Evolutionary conservation across 305 asterid species (phyloP), one percentile per base, ranked within the genome.

Genomic region (Solanum hybrid): DNA sequence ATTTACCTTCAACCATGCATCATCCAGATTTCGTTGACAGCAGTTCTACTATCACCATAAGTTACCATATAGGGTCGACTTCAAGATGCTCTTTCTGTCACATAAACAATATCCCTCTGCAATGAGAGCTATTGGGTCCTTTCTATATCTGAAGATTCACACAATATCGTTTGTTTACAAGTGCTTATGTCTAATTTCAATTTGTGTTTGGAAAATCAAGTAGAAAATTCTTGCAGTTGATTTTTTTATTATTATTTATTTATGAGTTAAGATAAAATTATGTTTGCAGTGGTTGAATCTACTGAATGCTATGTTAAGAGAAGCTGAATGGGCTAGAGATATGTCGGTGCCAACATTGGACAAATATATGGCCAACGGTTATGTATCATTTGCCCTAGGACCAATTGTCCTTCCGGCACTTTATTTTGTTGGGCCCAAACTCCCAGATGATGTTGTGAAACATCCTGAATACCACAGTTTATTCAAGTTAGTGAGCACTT

Each of bases 381-480:
- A 92, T 45, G 90, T 92, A 89, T 95, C 99, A 19, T 95, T 95
- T 82, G 99, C 97, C 79, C 92, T 97, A 7, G 99, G 99, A 32
- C 99, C 99, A 36, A 95, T 95, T 64, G 94, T 97, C 89, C 94
- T 97, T 29, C 98, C 99, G 3, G 87, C 95, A 56, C 95, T 97
- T 79, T 97, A 97, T 91, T 94, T 97, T 6, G 89, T 94, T 6
- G 98, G 99, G 76, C 98, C 97, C 11, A 95, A 95, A 92, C 93
- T 97, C 89, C 92, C 98, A 7, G 95, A 94, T 88, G 96, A 95
- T 91, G 92, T 94, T 90, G 93, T 95, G 81, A 92, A 88, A 76
- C 94, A 94, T 91, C 66, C 95, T 12, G 98, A 96, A 80, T 92
- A 89, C 89, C 95, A 91, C 79, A 86, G 60, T 81, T 93, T 97